phyloP scores from a whole-genome alignment of 192 early-diverging fungal species.

The Coemansia sp. region DNA sequence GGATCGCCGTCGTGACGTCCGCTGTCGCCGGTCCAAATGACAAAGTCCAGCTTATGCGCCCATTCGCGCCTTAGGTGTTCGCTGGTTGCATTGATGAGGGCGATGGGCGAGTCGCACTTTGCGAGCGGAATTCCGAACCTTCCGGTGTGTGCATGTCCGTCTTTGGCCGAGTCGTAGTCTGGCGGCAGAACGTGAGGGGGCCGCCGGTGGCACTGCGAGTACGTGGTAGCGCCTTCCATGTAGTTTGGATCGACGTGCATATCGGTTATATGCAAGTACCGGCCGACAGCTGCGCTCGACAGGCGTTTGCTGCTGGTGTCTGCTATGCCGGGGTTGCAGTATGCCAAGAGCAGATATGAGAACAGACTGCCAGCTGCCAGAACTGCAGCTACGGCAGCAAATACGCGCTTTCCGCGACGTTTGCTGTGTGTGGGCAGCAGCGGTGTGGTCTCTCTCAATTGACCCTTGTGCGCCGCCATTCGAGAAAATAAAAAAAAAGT shows the following conservation, averaged over 20 bases:
- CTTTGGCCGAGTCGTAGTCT: not conserved
- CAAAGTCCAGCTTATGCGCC: constrained; percentile 59
- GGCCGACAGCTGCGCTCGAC: constrained; percentile 44
- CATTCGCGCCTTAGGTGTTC: constrained; percentile 52
- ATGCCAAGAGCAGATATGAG: not conserved
- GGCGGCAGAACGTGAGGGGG: constrained; percentile 8
- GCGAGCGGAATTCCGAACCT: constrained; percentile 55
- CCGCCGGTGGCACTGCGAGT: constrained; percentile 58
- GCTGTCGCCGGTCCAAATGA: constrained; percentile 71
- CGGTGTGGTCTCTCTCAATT: not conserved
- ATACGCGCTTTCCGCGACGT: not conserved
- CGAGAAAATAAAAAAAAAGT: not conserved
- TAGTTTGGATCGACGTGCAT: constrained; percentile 67
- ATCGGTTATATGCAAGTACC: constrained; percentile 71
- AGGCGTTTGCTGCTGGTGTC: constrained; percentile 12
- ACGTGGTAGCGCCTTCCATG: constrained; percentile 48
- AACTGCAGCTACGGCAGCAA: not conserved
- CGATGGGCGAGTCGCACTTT: constrained; percentile 61
- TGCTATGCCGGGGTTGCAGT: not conserved
- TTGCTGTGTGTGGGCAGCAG: not conserved
- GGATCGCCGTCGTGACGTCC: constrained; percentile 70
- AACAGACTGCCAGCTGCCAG: not conserved
- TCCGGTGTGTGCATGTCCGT: constrained; percentile 44
- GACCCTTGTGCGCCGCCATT: not conserved
- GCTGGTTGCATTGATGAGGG: constrained; percentile 57